Evolutionary conservation across 2,329 filamentous ascomycete genomes (phyloP).

Genomic region (Cryphonectria nitschkei): DNA sequence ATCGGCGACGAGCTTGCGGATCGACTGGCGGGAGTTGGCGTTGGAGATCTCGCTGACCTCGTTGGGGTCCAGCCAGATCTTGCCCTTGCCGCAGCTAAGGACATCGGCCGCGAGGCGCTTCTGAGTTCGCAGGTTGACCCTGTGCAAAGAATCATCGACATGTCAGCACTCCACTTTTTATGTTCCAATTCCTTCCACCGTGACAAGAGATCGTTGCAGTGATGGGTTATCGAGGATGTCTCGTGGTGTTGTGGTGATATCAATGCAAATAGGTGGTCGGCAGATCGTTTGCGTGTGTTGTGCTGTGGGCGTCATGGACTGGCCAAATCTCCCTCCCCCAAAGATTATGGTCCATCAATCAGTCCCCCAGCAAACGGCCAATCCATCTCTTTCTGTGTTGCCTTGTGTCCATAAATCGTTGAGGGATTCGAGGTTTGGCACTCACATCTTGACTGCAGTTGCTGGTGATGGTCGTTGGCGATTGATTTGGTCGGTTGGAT

Average conservation of each 20-base stretch:
- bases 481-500: slow-evolving; percentile 28
- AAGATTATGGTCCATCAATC: slow-evolving; percentile 21
- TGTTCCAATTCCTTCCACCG: background rate
- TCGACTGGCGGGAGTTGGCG: slow-evolving; percentile 99
- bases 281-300: slow-evolving; percentile 14
- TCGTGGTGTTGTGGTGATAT: slow-evolving; percentile 19
- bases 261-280: background rate
- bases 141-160: slow-evolving; percentile 46
- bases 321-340: slow-evolving; percentile 8
- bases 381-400: slow-evolving; percentile 23
- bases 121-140: slow-evolving; percentile 99
- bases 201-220: slow-evolving; percentile 6
- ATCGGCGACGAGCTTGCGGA: slow-evolving; percentile 99
- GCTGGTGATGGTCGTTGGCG: slow-evolving; percentile 43
- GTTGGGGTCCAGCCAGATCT: slow-evolving; percentile 99
- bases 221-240: slow-evolving; percentile 9
- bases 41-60: slow-evolving; percentile 99
- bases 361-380: slow-evolving; percentile 15
- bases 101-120: slow-evolving; percentile 99
- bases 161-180: slow-evolving; percentile 26
- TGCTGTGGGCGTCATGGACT: slow-evolving; percentile 21
- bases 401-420: slow-evolving; percentile 20
- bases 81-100: slow-evolving; percentile 98
- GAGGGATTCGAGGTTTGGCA: slow-evolving; percentile 30
- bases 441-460: slow-evolving; percentile 46